Percentiles rank a stretch among this genome's conserved stretches.
These are phyloP conservation scores for Phlebiopsis flavidoalba DNA, from an alignment of 768 basidiomycete species.

Conservation along the genomic window DNA sequence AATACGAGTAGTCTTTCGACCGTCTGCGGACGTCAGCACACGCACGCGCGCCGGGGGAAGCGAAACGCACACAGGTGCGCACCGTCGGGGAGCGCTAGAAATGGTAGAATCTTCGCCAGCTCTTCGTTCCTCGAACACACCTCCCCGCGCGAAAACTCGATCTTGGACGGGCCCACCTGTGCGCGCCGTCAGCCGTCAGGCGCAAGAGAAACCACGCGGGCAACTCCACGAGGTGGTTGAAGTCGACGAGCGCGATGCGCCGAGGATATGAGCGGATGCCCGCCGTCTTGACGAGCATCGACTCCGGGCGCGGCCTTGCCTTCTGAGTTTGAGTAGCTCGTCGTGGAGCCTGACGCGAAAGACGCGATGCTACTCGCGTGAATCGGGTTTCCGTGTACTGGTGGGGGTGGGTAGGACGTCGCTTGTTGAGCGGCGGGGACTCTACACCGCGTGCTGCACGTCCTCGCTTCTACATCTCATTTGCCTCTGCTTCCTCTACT, in stretches of 20 bases:
- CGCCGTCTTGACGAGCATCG: slow-evolving; percentile 56
- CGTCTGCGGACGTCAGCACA: slow-evolving; percentile 39
- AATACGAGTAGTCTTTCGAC: slow-evolving; percentile 96
- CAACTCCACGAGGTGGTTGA: slow-evolving; percentile 83
- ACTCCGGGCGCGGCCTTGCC: slow-evolving; percentile 74
- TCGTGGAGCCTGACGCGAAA: slow-evolving; percentile 53
- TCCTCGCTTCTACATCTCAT: too few species aligned
- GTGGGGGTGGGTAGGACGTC: slow-evolving; percentile 56
- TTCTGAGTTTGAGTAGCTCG: slow-evolving; percentile 36
- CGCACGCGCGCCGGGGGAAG: slow-evolving; percentile 1
- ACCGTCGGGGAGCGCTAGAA: slow-evolving; percentile 94
- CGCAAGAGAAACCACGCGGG: background rate
- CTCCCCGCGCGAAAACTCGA: slow-evolving; percentile 80
- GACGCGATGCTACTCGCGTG: slow-evolving; percentile 45
- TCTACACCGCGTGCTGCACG: background rate
- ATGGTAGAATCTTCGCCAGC: slow-evolving; percentile 80
- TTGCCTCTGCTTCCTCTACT: background rate
- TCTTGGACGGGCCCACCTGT: slow-evolving; percentile 87
- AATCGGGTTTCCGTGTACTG: slow-evolving; percentile 40
- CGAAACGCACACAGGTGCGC: slow-evolving; percentile 77
- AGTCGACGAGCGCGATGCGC: slow-evolving; percentile 91
- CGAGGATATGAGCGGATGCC: slow-evolving; percentile 67
- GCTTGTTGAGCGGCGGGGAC: background rate
- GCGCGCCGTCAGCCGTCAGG: background rate
- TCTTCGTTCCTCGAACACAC: slow-evolving; percentile 84